Evolutionary conservation across 2,329 filamentous ascomycete species (phyloP), one percentile per base, ranked within the genome.

Genomic region (Trichophyton rubrum): DNA sequence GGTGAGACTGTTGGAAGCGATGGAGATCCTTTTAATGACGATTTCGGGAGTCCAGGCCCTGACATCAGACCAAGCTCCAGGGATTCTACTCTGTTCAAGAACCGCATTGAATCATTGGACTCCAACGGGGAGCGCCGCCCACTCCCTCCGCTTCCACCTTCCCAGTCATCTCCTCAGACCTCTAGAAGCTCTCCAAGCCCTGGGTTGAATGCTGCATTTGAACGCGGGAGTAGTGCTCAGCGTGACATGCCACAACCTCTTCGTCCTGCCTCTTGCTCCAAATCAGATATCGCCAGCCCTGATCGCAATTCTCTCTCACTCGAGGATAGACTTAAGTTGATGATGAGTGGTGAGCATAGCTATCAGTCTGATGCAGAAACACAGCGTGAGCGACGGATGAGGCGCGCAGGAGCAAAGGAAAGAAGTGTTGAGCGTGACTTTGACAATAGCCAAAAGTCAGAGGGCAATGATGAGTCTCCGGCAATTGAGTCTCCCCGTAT

Each of bases 41-140:
- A 78, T 47, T 76, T 87, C 47, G 82, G 80, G 62, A 90, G 85
- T 68, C 86, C 87, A 1, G 83, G 82, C 76, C 84, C 85, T 5
- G 73, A 79, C 27, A 77, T 78, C 11, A 81, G 82, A 33, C 81
- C 82, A 17, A 74, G 80, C 47, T 70, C 73, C 0, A 67, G 66
- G 1, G 69, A 68, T 38, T 68, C 69, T 15, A 61, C 62, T 13
- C 64, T 62, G 3, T 69, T 68, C 38, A 80, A 85, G 47, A 78
- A 78, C 2, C 85, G 87, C 55, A 85, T 85, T 24, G 86, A 89
- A 67, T 93, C 90, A 1, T 76, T 84, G 35, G 85, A 84, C 65
- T 93, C 90, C 0, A 90, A 90, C 67, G 85, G 85, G 47, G 89
- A 95, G 62, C 85, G 89, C 66, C 82, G 92, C 35, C 92, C 92